Conservation (phyloP, 495 filamentous ascomycete genomes). For the Daldinia vernicosa region DNA sequence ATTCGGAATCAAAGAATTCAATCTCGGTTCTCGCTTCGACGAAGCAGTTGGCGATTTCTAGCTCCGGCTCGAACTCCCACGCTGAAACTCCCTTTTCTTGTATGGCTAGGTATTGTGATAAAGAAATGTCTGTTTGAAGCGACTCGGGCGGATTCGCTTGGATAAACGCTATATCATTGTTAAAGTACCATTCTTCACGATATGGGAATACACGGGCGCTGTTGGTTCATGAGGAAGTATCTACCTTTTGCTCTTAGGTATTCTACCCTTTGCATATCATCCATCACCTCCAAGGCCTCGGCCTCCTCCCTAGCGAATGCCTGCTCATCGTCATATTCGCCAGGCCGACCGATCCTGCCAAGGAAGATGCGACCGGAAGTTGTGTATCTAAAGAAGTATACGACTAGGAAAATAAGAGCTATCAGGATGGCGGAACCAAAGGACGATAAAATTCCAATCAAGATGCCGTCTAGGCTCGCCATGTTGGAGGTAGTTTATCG, state of each 20-base stretch:
- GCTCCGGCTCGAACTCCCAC: slow-evolving; percentile 98
- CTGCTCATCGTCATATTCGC: slow-evolving; percentile 98
- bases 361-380: slow-evolving; percentile 88
- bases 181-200: slow-evolving; percentile 20
- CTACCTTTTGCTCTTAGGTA: slow-evolving; percentile 96
- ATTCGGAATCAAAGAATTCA: slow-evolving; percentile 97
- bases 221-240: slow-evolving; percentile 18
- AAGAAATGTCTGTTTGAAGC: slow-evolving; percentile 91
- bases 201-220: slow-evolving; percentile 7
- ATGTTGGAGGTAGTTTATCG: slow-evolving; percentile 36
- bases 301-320: slow-evolving; percentile 91
- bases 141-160: slow-evolving; percentile 96
- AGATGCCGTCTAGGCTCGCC: slow-evolving; percentile 71
- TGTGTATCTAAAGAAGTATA: slow-evolving; percentile 96
- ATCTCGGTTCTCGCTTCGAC: slow-evolving; percentile 96
- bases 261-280: slow-evolving; percentile 87
- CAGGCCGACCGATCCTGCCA: slow-evolving; percentile 90
- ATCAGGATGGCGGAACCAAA: slow-evolving; percentile 92
- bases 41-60: slow-evolving; percentile 99
- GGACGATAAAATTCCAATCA: slow-evolving; percentile 96
- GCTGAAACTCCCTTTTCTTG: slow-evolving; percentile 99
- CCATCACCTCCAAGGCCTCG: slow-evolving; percentile 93
- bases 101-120: slow-evolving; percentile 97
- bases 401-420: slow-evolving; percentile 78
- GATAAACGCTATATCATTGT: slow-evolving; percentile 74